Percentiles rank a stretch among this genome's conserved stretches.
Evolutionary conservation across 257 asterid genomes (phyloP).

Genomic region (Fraxinus anomala): DNA sequence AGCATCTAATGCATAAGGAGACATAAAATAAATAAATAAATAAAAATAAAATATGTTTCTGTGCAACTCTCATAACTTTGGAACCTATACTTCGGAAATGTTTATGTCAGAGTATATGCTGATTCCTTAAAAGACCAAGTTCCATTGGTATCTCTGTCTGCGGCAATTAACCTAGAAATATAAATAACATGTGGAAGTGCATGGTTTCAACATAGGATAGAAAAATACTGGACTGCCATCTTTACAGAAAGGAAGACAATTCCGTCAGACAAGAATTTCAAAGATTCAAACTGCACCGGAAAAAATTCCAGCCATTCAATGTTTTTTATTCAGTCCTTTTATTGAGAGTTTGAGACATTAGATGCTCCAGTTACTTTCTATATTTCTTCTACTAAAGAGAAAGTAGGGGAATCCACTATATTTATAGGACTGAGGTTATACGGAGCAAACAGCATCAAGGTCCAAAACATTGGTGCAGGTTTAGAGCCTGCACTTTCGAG

Average conservation of each 20-base stretch:
- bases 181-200: no score
- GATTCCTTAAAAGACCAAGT: neutral
- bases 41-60: neutral
- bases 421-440: neutral
- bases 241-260: neutral
- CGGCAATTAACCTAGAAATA: neutral
- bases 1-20: constrained; percentile 5
- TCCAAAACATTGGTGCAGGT: neutral
- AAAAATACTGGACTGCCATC: neutral
- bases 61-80: neutral
- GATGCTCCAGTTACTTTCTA: neutral
- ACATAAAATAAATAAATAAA: neutral
- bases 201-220: neutral
- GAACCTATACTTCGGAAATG: neutral
- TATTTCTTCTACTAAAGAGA: neutral
- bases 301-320: neutral
- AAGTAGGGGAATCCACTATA: neutral
- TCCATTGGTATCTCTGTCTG: neutral
- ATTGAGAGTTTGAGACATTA: no score
- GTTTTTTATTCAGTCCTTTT: no score
- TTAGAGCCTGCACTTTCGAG: constrained; percentile 2
- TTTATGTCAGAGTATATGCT: neutral
- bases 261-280: neutral
- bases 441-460: neutral
- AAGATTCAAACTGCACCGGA: neutral